Conservation (phyloP, 2,329 filamentous ascomycete genomes). For the Neopestalotiopsis sp. region DNA sequence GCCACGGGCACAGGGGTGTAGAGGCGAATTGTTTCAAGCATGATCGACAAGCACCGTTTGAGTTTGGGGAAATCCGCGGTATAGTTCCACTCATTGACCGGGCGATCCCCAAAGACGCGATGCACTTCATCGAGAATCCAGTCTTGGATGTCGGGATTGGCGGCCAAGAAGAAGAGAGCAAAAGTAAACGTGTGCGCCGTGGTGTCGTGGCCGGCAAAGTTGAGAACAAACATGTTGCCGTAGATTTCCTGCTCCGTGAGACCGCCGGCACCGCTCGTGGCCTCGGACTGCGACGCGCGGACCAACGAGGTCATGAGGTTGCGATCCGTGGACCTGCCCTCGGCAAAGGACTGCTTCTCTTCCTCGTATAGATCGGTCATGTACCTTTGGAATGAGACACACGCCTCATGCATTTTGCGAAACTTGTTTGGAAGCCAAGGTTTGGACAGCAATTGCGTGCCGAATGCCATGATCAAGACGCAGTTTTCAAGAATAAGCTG, state of each 20-base stretch:
- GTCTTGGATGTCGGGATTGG: constrained; percentile 25
- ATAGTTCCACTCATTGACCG: constrained; percentile 15
- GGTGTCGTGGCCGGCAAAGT: constrained; percentile 36
- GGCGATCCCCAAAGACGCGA: constrained; percentile 16
- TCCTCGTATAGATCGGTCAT: constrained; percentile 37
- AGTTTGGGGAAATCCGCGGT: constrained; percentile 24
- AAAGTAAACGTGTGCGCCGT: constrained; percentile 30
- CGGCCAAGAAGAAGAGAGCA: constrained; percentile 26
- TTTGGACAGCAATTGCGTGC: constrained; percentile 10
- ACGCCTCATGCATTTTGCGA: constrained; percentile 27
- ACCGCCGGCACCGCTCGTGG: constrained; percentile 19
- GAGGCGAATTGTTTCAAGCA: constrained; percentile 21
- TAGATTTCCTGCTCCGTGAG: constrained; percentile 20
- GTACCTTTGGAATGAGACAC: constrained; percentile 30
- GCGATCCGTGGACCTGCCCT: constrained; percentile 15
- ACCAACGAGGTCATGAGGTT: constrained; percentile 19
- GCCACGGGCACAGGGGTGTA: not conserved
- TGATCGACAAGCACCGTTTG: constrained; percentile 28
- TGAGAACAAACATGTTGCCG: constrained; percentile 36
- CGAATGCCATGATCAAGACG: constrained; percentile 29
- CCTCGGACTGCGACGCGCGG: constrained; percentile 20
- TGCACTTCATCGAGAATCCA: constrained; percentile 14
- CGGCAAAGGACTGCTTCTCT: constrained; percentile 30
- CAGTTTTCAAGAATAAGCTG: constrained; percentile 32
- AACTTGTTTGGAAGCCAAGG: constrained; percentile 28